Percentiles rank a stretch among this genome's conserved stretches.
phyloP scores from a whole-genome alignment of 202 grass and related monocot genomes.

The Saccharum hybrid region DNA sequence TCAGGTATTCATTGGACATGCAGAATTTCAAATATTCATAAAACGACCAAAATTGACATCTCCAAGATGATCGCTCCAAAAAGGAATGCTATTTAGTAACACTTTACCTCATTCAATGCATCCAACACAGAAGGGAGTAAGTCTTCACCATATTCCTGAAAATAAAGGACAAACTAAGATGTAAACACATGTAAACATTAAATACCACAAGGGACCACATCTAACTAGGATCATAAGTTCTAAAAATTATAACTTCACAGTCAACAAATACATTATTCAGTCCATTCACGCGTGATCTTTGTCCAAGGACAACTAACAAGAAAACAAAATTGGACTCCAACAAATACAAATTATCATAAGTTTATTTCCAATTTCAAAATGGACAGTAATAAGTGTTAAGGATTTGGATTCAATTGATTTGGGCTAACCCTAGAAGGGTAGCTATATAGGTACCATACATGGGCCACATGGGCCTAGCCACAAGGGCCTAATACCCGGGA shows the following conservation, averaged over 20 bases:
- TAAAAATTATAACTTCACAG: background rate
- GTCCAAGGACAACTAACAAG: constrained; percentile 37
- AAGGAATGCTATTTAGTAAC: constrained; percentile 11
- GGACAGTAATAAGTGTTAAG: no score
- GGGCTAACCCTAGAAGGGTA: no score
- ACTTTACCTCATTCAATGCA: constrained; percentile 91
- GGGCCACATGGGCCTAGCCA: no score
- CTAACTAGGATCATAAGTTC: constrained; percentile 1
- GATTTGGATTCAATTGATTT: no score
- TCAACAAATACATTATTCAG: background rate
- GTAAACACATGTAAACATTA: constrained; percentile 20
- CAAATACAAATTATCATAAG: constrained; percentile 3
- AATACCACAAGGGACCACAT: constrained; percentile 32
- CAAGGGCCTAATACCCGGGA: no score
- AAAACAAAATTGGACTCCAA: constrained; percentile 15
- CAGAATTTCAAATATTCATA: background rate
- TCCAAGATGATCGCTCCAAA: constrained; percentile 28
- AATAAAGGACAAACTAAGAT: constrained; percentile 38
- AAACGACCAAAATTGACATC: background rate
- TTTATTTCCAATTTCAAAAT: constrained; percentile 37
- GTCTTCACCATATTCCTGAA: constrained; percentile 88
- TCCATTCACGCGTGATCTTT: constrained; percentile 8
- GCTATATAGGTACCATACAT: no score
- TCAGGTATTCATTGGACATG: background rate
- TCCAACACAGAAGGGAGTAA: constrained; percentile 90